Conservation (phyloP, 371 early-diverging fungal genomes). For the Circinella minor region DNA sequence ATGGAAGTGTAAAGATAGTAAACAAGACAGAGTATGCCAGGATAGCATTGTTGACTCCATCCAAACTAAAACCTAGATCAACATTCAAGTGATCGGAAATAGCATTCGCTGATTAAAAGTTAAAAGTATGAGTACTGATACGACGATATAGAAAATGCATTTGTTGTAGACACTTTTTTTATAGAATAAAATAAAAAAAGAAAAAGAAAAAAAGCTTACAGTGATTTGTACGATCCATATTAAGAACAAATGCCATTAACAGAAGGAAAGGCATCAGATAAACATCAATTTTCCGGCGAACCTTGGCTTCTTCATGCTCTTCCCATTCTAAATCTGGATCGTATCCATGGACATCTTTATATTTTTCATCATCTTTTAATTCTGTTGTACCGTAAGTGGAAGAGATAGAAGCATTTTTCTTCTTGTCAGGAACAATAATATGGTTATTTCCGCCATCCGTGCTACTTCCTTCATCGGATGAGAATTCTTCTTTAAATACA, state of each 20-base stretch:
- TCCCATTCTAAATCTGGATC: conserved; percentile 41
- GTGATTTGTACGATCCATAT: conserved; percentile 56
- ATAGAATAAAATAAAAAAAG: neutral
- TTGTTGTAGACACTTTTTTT: neutral
- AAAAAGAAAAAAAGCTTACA: conserved; percentile 27
- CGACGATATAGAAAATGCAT: no score
- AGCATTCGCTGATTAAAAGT: conserved; percentile 39
- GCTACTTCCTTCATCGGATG: neutral
- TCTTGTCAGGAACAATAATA: neutral
- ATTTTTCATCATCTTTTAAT: neutral
- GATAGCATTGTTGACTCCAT: conserved; percentile 42
- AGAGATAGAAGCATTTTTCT: neutral
- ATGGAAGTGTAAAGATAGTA: conserved; percentile 43
- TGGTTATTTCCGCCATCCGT: neutral
- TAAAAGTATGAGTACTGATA: no score
- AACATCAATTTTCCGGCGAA: conserved; percentile 33
- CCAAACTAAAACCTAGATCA: conserved; percentile 42
- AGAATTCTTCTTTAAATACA: neutral
- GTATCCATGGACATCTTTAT: conserved; percentile 12
- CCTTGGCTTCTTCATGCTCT: conserved; percentile 35
- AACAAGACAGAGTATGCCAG: conserved; percentile 41
- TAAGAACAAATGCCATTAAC: conserved; percentile 44
- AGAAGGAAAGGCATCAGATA: conserved; percentile 42
- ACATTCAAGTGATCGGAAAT: conserved; percentile 46
- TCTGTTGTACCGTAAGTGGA: neutral